phyloP scores from a whole-genome alignment of 345 rosid species.

The Theobroma cacao region DNA sequence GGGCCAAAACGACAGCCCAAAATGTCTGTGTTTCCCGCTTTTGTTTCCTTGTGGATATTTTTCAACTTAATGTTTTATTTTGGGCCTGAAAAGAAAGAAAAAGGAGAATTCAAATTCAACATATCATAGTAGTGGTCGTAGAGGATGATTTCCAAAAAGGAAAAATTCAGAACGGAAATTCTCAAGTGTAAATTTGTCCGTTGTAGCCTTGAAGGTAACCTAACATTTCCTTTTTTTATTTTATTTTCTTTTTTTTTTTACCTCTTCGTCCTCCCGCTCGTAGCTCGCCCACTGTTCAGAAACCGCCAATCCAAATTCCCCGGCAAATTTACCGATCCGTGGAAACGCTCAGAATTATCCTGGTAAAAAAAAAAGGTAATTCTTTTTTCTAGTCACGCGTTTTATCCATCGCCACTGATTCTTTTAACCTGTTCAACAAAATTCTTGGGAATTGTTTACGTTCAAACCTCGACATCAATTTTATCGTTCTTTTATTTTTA shows the following conservation, averaged over 20 bases:
- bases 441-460: not conserved
- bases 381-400: not conserved
- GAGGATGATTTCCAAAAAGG: too few species aligned
- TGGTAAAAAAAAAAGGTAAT: not conserved
- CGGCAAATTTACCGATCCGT: constrained; percentile 2
- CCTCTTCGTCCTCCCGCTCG: not conserved
- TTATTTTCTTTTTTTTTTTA: not conserved
- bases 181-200: not conserved
- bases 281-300: not conserved
- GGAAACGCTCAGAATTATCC: not conserved
- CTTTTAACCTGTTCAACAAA: not conserved
- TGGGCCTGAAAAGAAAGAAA: too few species aligned
- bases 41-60: too few species aligned
- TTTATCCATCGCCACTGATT: not conserved
- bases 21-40: too few species aligned
- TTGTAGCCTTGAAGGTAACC: not conserved
- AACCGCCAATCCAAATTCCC: not conserved
- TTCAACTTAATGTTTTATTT: too few species aligned
- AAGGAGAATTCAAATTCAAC: too few species aligned
- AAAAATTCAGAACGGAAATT: too few species aligned
- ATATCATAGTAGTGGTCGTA: too few species aligned
- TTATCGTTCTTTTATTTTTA: not conserved
- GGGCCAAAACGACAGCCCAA: too few species aligned
- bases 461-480: not conserved
- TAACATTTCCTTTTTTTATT: not conserved